These are phyloP conservation scores for Medicago arabica DNA, from an alignment of 306 rosid genomes.

Conservation along the genomic window DNA sequence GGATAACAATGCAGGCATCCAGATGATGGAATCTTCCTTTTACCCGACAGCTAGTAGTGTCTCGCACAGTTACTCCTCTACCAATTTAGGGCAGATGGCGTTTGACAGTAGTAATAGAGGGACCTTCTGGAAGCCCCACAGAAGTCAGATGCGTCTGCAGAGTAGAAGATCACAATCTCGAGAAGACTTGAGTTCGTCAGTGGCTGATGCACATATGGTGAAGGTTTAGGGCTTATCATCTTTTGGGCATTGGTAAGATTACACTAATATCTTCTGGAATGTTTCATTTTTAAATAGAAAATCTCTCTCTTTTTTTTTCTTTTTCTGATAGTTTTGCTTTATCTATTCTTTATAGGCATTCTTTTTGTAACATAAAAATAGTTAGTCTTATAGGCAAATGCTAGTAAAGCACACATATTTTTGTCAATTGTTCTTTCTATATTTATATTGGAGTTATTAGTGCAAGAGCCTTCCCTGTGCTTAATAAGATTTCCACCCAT, in stretches of 20 bases:
- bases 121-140: slow-evolving; percentile 83
- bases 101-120: slow-evolving; percentile 66
- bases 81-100: slow-evolving; percentile 84
- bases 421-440: slow-evolving; percentile 38
- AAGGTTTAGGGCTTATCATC: slow-evolving; percentile 62
- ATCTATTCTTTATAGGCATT: slow-evolving; percentile 51
- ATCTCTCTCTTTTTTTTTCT: slow-evolving; percentile 24
- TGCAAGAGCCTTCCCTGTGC: slow-evolving; percentile 32
- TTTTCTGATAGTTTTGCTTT: slow-evolving; percentile 30
- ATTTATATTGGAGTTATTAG: slow-evolving; percentile 14
- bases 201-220: slow-evolving; percentile 75
- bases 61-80: slow-evolving; percentile 86
- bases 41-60: slow-evolving; percentile 72
- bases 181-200: slow-evolving; percentile 82
- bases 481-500: slow-evolving; percentile 28
- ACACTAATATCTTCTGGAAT: slow-evolving; percentile 44
- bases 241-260: slow-evolving; percentile 54
- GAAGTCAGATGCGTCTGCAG: slow-evolving; percentile 92
- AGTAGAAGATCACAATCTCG: slow-evolving; percentile 98
- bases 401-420: slow-evolving; percentile 43
- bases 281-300: slow-evolving; percentile 30
- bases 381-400: slow-evolving; percentile 37
- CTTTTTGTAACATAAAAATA: slow-evolving; percentile 54
- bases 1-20: slow-evolving; percentile 63
- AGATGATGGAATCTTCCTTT: slow-evolving; percentile 73